Evolutionary conservation across 306 rosid genomes (phyloP).

Genomic region (Quercus parvula): DNA sequence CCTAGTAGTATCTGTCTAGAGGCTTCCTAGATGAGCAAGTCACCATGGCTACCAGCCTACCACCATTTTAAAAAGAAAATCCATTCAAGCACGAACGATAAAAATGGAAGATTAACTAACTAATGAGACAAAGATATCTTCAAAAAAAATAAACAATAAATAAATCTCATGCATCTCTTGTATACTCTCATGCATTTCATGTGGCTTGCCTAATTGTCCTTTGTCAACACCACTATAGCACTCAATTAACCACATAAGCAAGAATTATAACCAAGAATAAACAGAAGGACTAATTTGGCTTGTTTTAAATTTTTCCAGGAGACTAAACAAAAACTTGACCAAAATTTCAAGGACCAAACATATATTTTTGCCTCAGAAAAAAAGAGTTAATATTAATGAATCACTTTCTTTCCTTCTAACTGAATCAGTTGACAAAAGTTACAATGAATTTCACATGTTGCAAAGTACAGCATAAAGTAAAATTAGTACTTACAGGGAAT

Average conservation of each 20-base stretch:
- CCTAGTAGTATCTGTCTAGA: too few relatives aligned
- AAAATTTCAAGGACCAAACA: not conserved
- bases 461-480: constrained; percentile 3
- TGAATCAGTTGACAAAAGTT: not conserved
- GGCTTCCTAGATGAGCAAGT: not conserved
- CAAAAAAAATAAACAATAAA: not conserved
- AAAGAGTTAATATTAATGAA: not conserved
- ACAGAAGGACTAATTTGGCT: too few relatives aligned
- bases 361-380: not conserved
- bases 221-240: too few relatives aligned
- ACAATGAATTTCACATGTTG: constrained; percentile 1
- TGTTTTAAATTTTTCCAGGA: too few relatives aligned
- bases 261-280: too few relatives aligned
- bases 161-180: not conserved
- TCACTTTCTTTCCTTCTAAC: not conserved
- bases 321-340: too few relatives aligned
- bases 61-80: too few relatives aligned
- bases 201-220: too few relatives aligned
- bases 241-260: too few relatives aligned
- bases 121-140: not conserved
- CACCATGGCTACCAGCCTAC: not conserved
- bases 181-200: not conserved
- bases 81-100: not conserved
- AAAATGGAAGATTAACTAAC: not conserved
- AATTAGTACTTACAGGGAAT: constrained; percentile 60